Evolutionary conservation across 768 basidiomycete species (phyloP).

Genomic region (Mycena haematopus): DNA sequence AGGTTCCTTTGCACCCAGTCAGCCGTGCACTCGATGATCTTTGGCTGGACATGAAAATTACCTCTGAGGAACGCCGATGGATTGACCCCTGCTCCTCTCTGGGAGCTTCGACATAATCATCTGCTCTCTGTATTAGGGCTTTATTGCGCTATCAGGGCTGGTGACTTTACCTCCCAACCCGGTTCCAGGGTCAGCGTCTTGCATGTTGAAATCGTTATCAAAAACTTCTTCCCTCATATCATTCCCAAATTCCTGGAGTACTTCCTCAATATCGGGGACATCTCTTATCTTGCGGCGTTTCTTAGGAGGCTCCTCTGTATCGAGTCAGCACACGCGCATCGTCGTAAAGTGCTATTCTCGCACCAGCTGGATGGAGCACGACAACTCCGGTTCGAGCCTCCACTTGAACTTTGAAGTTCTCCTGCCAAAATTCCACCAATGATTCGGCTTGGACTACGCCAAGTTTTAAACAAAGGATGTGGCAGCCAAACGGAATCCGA

Average conservation of each 20-base stretch:
- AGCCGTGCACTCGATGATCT: neutral
- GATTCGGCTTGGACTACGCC: slow-evolving; percentile 69
- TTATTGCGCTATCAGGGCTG: neutral
- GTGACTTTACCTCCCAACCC: slow-evolving; percentile 14
- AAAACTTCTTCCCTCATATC: slow-evolving; percentile 12
- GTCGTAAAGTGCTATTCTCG: neutral
- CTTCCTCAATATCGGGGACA: slow-evolving; percentile 16
- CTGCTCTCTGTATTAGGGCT: neutral
- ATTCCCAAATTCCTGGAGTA: slow-evolving; percentile 18
- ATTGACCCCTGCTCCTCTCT: slow-evolving; percentile 22
- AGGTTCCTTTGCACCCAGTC: slow-evolving; percentile 62
- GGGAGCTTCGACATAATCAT: slow-evolving; percentile 11
- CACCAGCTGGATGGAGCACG: slow-evolving; percentile 47
- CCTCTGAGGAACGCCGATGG: slow-evolving; percentile 64
- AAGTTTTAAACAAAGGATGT: slow-evolving; percentile 3
- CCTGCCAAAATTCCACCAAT: slow-evolving; percentile 78
- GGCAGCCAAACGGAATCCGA: slow-evolving; percentile 29
- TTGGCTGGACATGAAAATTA: slow-evolving; percentile 23
- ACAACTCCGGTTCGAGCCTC: slow-evolving; percentile 60
- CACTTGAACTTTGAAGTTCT: slow-evolving; percentile 73
- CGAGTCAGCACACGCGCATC: neutral
- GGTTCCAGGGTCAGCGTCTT: slow-evolving; percentile 12
- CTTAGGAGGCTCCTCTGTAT: slow-evolving; percentile 47
- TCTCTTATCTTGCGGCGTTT: slow-evolving; percentile 56
- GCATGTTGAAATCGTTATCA: slow-evolving; percentile 27